These are phyloP conservation scores for Teratosphaeria viscida DNA, from an alignment of 2,329 filamentous ascomycete genomes.

Conservation along the genomic window DNA sequence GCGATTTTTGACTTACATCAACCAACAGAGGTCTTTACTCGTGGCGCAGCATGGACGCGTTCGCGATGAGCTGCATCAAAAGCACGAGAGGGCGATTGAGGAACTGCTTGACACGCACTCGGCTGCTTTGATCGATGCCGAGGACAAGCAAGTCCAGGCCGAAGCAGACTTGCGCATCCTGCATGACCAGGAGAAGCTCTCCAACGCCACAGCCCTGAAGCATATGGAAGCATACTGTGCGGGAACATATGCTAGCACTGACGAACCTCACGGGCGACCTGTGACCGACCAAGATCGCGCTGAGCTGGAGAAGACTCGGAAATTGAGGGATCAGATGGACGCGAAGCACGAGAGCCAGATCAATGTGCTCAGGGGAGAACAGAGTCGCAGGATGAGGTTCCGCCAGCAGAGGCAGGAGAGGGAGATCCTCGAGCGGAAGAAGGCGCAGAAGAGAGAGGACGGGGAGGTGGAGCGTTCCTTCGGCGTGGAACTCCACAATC, in stretches of 20 bases:
- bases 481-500: conserved; percentile 7
- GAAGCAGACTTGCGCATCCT: conserved; percentile 32
- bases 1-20: conserved; percentile 19
- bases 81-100: conserved; percentile 14
- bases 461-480: conserved; percentile 23
- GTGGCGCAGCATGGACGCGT: conserved; percentile 10
- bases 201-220: conserved; percentile 35
- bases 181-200: conserved; percentile 32
- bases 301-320: conserved; percentile 33
- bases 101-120: conserved; percentile 26
- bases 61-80: conserved; percentile 7
- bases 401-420: conserved; percentile 29
- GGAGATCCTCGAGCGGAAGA: conserved; percentile 28
- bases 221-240: conserved; percentile 40
- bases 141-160: conserved; percentile 33
- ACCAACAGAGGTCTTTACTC: conserved; percentile 13
- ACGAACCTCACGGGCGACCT: conserved; percentile 21
- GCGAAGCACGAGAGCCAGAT: conserved; percentile 35
- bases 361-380: conserved; percentile 36
- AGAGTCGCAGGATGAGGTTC: conserved; percentile 29
- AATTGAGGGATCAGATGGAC: conserved; percentile 29
- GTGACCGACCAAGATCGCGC: conserved; percentile 36
- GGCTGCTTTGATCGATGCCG: conserved; percentile 29
- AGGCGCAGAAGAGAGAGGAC: conserved; percentile 25
- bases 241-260: conserved; percentile 22